phyloP scores from a whole-genome alignment of 2,329 filamentous ascomycete genomes.

The Cyphellophora europaea region DNA sequence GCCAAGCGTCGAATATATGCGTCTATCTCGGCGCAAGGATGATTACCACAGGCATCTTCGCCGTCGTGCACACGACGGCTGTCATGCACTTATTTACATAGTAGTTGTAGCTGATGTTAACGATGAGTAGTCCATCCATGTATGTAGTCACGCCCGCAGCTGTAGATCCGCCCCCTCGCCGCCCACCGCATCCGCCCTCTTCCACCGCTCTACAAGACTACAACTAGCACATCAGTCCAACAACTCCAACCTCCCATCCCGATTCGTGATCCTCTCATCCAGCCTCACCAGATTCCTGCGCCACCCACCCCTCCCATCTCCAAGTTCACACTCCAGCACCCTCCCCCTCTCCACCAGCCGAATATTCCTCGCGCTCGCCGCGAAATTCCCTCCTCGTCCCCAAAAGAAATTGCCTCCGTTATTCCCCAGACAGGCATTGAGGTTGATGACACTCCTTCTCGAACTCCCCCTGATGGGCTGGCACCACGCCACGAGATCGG shows the following conservation, averaged over 20 bases:
- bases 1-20: too few relatives aligned
- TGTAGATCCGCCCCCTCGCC: too few relatives aligned
- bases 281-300: conserved; percentile 22
- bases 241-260: conserved; percentile 25
- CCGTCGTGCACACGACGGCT: too few relatives aligned
- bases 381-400: conserved; percentile 28
- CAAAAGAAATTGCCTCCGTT: conserved; percentile 27
- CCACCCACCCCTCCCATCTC: conserved; percentile 14
- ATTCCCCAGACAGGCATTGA: conserved; percentile 30
- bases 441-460: conserved; percentile 23
- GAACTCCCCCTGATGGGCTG: conserved; percentile 22
- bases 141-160: too few relatives aligned
- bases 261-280: conserved; percentile 30
- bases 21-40: too few relatives aligned
- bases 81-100: too few relatives aligned
- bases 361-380: conserved; percentile 21
- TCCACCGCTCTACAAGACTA: too few relatives aligned
- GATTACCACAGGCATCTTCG: too few relatives aligned
- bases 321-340: conserved; percentile 16
- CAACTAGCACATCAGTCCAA: conserved; percentile 5
- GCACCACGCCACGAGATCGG: conserved; percentile 29
- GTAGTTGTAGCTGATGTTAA: too few relatives aligned
- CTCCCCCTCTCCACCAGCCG: conserved; percentile 12
- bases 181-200: too few relatives aligned
- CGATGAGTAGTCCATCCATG: too few relatives aligned